These are phyloP conservation scores for Mollisiaceae sp. DNA, from an alignment of 2,329 filamentous ascomycete genomes.

Conservation along the genomic window DNA sequence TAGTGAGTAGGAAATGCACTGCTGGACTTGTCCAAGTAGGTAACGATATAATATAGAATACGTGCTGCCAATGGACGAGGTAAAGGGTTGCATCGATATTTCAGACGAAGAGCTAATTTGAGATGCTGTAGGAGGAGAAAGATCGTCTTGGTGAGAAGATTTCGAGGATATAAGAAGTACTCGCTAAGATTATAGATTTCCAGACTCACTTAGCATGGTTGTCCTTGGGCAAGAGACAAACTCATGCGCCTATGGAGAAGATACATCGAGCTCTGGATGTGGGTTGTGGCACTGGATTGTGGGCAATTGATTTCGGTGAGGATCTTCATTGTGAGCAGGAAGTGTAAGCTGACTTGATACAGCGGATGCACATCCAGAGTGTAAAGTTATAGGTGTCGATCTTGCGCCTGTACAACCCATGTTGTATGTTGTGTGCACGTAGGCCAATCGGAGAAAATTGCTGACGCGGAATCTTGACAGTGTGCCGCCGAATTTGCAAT, in stretches of 20 bases:
- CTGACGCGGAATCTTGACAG: not conserved
- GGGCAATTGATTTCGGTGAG: no score
- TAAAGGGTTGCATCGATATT: not conserved
- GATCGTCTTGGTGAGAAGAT: no score
- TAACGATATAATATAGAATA: conserved; percentile 15
- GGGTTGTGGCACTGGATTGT: no score
- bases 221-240: no score
- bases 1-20: not conserved
- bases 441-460: no score
- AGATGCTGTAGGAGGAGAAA: no score
- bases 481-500: conserved; percentile 36
- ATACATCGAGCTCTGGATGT: no score
- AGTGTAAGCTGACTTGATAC: conserved; percentile 14
- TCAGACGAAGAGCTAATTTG: no score
- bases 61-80: conserved; percentile 18
- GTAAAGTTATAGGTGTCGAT: conserved; percentile 13
- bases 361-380: conserved; percentile 26
- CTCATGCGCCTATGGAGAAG: no score
- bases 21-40: not conserved
- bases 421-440: conserved; percentile 14
- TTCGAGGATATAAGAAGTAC: no score
- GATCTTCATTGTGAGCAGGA: not conserved
- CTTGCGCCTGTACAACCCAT: conserved; percentile 23
- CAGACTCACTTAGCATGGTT: no score
- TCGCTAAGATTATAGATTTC: no score